Base-by-base conservation (phyloP, 2,329 filamentous ascomycete genomes). In the Cytospora mali region DNA sequence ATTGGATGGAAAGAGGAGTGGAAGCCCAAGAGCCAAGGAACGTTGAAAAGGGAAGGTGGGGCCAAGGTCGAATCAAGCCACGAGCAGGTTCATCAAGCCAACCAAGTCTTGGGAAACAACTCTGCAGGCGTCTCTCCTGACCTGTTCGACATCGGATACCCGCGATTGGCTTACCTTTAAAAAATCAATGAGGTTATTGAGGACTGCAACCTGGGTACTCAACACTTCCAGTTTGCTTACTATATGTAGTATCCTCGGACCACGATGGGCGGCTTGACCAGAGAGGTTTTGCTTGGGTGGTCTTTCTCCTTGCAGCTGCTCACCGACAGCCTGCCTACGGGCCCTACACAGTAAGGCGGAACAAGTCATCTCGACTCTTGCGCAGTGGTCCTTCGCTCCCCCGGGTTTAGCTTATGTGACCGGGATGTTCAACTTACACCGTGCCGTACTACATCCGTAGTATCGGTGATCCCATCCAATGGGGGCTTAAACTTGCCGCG, bases 1-100 rank as follows among this genome's bases (percentile, higher is more conserved):
- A 51, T 29, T 51, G 23, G 49, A 51, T 9, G 35, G 56, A 31
- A 21, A 18, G 28, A 16, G 21, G 42, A 18, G n/a, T 21, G 42
- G 21, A 46, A 46, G 42, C 21, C 42, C n/a, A 46, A 46, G 5
- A 23, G 42, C 42, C 42, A 46, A n/a, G 42, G 21, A 46, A 46
- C 33, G 29, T 53, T 57, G 57, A 60, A 46, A 48, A 35, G 53
- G 62, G 62, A 60, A 42, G 49, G 16, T 33, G 28, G 52, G 42
- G n/a, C 42, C n/a, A 21, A 11, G n/a, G 11, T 23, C n/a, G 23
- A 46, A 46, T 21, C n/a, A 46, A 46, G n/a, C 42, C 42, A 21
- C 2, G 42, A 46, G n/a, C 42, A 42, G n/a, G n/a, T 42, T 42
- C 18, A 42, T 13, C 42, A 21, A 46, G 42, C 21, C 42, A 21